A percentile compares a stretch with the other conserved stretches of the same genome.
phyloP scores from a whole-genome alignment of 2,329 filamentous ascomycete species.

The Hypoxylon sp. region DNA sequence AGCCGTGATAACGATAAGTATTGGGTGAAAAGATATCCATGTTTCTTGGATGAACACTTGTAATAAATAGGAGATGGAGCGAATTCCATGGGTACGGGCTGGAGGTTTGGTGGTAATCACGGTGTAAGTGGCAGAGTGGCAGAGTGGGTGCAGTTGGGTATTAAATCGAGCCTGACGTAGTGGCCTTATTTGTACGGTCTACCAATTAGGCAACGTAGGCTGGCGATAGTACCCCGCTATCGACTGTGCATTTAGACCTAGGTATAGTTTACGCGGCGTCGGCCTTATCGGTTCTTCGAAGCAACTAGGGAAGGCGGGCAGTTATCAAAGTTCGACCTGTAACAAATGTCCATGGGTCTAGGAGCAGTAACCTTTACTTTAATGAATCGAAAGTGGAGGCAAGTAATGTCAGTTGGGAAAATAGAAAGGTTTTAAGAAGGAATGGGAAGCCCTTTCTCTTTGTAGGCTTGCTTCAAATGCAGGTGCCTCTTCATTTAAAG shows the following conservation, averaged over 20 bases:
- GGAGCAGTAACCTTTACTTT: no score
- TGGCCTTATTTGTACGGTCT: constrained; percentile 2
- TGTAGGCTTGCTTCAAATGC: no score
- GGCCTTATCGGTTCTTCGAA: no score
- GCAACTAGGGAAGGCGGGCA: no score
- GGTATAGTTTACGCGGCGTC: no score
- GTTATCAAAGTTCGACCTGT: no score
- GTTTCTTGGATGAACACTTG: constrained; percentile 5
- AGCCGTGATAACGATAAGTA: not conserved
- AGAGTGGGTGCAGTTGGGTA: constrained; percentile 24
- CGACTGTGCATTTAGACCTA: not conserved
- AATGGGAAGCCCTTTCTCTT: no score
- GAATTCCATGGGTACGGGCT: not conserved
- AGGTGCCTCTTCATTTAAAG: no score
- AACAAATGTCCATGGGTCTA: no score
- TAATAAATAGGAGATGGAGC: constrained; percentile 10
- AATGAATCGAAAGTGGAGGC: no score
- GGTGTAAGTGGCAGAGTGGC: constrained; percentile 1
- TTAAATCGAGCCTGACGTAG: constrained; percentile 26
- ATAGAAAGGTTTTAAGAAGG: no score
- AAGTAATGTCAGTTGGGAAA: no score
- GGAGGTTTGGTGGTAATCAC: constrained; percentile 1
- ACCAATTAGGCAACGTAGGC: not conserved
- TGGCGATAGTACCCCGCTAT: not conserved
- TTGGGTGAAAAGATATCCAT: not conserved